Evolutionary conservation across 2,329 filamentous ascomycete genomes (phyloP).

Genomic region (Ilyonectria destructans): DNA sequence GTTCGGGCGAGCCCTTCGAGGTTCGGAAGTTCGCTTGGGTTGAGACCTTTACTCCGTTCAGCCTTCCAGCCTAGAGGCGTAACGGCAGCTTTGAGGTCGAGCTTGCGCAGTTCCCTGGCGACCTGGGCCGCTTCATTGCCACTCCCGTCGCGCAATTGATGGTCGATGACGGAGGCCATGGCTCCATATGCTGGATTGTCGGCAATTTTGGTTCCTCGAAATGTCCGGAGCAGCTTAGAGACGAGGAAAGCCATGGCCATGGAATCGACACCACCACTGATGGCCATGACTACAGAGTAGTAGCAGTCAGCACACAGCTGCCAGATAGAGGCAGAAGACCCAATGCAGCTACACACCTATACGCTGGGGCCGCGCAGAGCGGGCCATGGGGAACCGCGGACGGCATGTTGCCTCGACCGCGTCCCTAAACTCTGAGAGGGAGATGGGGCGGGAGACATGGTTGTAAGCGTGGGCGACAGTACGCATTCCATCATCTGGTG

Average conservation of each 20-base stretch:
- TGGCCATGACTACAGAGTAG: conserved; percentile 74
- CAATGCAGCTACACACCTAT: conserved; percentile 59
- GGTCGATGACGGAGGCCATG: conserved; percentile 70
- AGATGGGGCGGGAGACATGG: conserved; percentile 57
- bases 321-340: neutral
- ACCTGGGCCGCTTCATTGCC: conserved; percentile 68
- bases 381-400: conserved; percentile 65
- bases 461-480: conserved; percentile 54
- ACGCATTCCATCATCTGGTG: conserved; percentile 56
- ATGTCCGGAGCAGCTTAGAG: conserved; percentile 59
- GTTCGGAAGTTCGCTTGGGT: conserved; percentile 65
- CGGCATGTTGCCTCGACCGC: conserved; percentile 66
- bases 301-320: conserved; percentile 1
- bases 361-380: conserved; percentile 53
- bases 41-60: conserved; percentile 48
- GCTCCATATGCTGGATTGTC: conserved; percentile 63
- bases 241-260: conserved; percentile 92
- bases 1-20: conserved; percentile 85
- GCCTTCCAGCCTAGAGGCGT: conserved; percentile 65
- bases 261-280: conserved; percentile 97
- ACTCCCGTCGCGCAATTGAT: conserved; percentile 70
- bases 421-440: conserved; percentile 59
- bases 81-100: conserved; percentile 55
- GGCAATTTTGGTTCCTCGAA: conserved; percentile 58
- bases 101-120: conserved; percentile 53